Conservation (phyloP, 768 basidiomycete species). For the Kwoniella dejecticola region DNA sequence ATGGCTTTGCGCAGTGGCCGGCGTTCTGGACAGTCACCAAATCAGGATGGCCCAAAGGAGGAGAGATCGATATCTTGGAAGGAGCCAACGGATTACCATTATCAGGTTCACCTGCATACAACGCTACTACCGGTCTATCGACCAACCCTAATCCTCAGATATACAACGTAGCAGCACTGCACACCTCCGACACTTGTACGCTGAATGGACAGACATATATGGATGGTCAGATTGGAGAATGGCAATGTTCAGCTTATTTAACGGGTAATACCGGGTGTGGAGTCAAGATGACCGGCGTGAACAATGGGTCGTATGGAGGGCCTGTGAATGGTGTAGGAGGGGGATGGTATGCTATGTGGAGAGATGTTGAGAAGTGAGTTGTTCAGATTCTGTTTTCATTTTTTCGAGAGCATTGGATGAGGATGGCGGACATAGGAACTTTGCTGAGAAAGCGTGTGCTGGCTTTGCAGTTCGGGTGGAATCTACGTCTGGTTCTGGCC, state of each 20-base stretch:
- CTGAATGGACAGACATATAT: slow-evolving; percentile 28
- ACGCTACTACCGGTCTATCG: slow-evolving; percentile 26
- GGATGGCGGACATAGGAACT: no score
- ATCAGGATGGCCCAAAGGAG: slow-evolving; percentile 50
- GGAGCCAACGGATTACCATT: slow-evolving; percentile 51
- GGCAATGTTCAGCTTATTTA: slow-evolving; percentile 42
- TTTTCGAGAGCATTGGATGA: no score
- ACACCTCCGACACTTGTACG: slow-evolving; percentile 36
- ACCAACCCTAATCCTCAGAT: slow-evolving; percentile 16
- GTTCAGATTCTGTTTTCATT: neutral
- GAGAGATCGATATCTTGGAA: slow-evolving; percentile 55
- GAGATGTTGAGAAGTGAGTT: slow-evolving; percentile 47
- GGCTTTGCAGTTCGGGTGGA: slow-evolving; percentile 55
- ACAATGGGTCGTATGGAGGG: slow-evolving; percentile 36
- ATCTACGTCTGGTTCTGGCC: slow-evolving; percentile 69
- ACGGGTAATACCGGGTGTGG: slow-evolving; percentile 69
- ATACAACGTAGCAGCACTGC: slow-evolving; percentile 39
- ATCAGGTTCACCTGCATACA: slow-evolving; percentile 39
- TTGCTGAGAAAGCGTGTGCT: no score
- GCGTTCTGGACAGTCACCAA: slow-evolving; percentile 54
- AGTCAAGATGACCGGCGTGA: slow-evolving; percentile 51
- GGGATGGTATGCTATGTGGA: slow-evolving; percentile 63
- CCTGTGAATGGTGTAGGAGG: slow-evolving; percentile 58
- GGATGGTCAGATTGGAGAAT: slow-evolving; percentile 40
- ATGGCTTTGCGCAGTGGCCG: slow-evolving; percentile 44